Evolutionary conservation across 495 filamentous ascomycete genomes (phyloP), one percentile per base, ranked within the genome.

Genomic region (Coniosporium apollinis): DNA sequence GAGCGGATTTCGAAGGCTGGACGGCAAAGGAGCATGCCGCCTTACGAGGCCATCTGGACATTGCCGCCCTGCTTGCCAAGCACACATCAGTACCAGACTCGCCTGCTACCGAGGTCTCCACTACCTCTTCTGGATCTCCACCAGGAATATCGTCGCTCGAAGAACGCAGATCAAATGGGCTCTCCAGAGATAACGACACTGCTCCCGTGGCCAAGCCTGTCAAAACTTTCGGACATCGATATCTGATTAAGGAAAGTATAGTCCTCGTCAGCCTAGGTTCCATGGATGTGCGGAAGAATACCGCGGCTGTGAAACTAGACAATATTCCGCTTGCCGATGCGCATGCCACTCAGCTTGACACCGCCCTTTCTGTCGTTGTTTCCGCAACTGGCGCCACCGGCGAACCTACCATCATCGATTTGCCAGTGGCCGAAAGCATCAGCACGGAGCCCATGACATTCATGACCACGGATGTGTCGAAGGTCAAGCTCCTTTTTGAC

Each of bases 181-280:
- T 44, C 4, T 46, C 49, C 1, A 62, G 58, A 30, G 62, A 56
- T 16, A 58, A 44, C 45, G 48, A 51, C 46, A 45, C 42, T 7
- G 19, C 44, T 18, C 61, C 69, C 30, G 51, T 57, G 9, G 50
- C 71, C 17, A 82, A 91, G 31, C 76, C 83, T 29, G 69, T 94
- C 41, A 96, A 96, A 55, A 79, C 84, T 15, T 97, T 93, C 60
- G 89, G 89, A 37, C 89, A 96, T 61, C 70, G 87, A 32, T 97
- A 94, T 59, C 76, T 97, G 35, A 89, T 72, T 25, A 73, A 86
- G 31, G 76, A 87, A 45, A 76, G 78, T 40, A 78, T 96, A 66
- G 70, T 97, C 30, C 67, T 94, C 35, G 83, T 97, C 44, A 94
- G 81, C 45, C 58, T 97, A 14, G 89, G 89, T 0, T 84, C 81